A percentile compares a stretch with the other conserved stretches of the same genome.
These are phyloP conservation scores for Saturnispora sanitii DNA, from an alignment of 805 yeast genomes.

Conservation along the genomic window DNA sequence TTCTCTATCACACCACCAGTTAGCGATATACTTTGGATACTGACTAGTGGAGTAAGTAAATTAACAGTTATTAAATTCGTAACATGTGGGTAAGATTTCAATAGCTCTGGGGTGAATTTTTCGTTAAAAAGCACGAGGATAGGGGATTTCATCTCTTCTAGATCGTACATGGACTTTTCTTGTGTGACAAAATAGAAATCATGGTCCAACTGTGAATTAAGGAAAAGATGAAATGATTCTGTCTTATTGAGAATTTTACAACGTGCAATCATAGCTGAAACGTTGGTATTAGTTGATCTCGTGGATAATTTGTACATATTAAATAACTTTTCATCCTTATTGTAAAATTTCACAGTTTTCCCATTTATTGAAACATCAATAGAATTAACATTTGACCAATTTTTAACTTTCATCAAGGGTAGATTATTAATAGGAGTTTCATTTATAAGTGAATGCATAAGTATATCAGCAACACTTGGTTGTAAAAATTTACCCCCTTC, in stretches of 20 bases:
- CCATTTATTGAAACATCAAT: conserved; percentile 37
- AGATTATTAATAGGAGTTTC: conserved; percentile 62
- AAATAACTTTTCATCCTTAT: conserved; percentile 10
- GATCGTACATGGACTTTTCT: conserved; percentile 41
- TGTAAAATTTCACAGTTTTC: conserved; percentile 21
- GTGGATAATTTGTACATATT: conserved; percentile 19
- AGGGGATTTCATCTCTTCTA: conserved; percentile 51
- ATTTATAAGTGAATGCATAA: conserved; percentile 85
- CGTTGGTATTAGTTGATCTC: conserved; percentile 26
- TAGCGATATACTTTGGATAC: neutral
- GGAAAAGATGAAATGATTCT: conserved; percentile 81
- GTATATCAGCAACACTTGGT: conserved; percentile 64
- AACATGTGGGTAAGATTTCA: conserved; percentile 18
- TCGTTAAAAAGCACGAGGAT: conserved; percentile 59
- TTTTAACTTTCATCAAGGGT: conserved; percentile 59
- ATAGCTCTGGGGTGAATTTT: conserved; percentile 31
- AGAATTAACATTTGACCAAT: conserved; percentile 56
- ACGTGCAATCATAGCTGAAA: conserved; percentile 52
- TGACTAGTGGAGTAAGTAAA: too few species aligned
- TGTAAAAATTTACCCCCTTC: conserved; percentile 12
- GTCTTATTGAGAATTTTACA: conserved; percentile 67
- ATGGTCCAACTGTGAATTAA: conserved; percentile 22
- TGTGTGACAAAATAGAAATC: conserved; percentile 60
- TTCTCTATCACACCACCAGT: too few species aligned
- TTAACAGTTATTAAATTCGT: conserved; percentile 21